Evolutionary conservation across 306 rosid species (phyloP), one percentile per base, ranked within the genome.

Genomic region (Betula pendula): DNA sequence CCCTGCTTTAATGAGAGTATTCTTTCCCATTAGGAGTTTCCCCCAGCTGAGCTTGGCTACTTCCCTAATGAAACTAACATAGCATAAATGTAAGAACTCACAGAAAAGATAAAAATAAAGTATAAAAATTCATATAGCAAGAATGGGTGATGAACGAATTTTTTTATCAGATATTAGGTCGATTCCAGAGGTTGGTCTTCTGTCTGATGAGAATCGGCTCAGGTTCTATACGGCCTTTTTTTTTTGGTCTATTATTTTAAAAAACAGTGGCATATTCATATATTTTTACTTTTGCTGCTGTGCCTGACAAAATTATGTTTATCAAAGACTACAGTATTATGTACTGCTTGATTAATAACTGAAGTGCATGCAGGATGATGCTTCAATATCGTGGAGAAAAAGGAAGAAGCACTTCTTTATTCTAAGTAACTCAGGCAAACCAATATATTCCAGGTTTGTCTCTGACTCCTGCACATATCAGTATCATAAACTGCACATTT

Each of bases 341-440:
- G 74, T 55, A 59, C 73, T 83, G 82, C 81, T 91, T 83, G 80
- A 84, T 88, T 82, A 77, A 81, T 80, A 79, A 79, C 77, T 88
- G 73, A 91, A 88, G 89, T 87, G 89, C 96, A 94, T 87, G 89
- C 96, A 94, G 97, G 98, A 90, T 80, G 98, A 94, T 82, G 93
- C 94, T 81, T 92, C 97, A 72, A 72, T 89, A 81, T 94, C 97
- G 51, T 94, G 97, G 98, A 89, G 98, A 77, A 91, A 89, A 85
- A 88, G 98, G 84, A 94, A 94, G 94, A 94, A 94, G 72, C 98
- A 94, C 80, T 89, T 89, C 80, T 87, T 94, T 81, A 76, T 94
- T 79, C 82, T 94, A 25, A 94, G 98, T 83, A 82, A 94, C 86
- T 92, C 97, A 31, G 98, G 98, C 42, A 92, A 94, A 85, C 98